Percentiles rank a stretch among this genome's conserved stretches.
These are phyloP conservation scores for Musa acuminata DNA, from an alignment of 176 grass and related monocot species.

Conservation along the genomic window DNA sequence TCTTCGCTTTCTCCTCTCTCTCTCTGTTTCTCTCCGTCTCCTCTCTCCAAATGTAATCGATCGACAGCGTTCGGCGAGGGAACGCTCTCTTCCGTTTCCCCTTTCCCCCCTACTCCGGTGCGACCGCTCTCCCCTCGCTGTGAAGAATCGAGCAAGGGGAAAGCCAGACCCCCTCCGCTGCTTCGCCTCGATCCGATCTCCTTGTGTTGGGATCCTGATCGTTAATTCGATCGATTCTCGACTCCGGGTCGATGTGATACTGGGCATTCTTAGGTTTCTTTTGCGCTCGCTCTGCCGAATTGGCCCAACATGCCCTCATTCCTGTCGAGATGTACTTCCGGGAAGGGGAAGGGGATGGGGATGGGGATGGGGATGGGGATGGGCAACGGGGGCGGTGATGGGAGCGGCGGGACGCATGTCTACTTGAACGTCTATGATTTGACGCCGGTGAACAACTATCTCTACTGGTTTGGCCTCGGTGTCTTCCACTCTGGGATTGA, in stretches of 20 bases:
- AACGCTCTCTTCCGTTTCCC: neutral
- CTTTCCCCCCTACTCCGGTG: neutral
- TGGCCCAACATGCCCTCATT: neutral
- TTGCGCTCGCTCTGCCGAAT: neutral
- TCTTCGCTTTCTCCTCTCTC: too few species aligned
- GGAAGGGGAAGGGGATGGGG: neutral
- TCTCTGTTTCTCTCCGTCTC: too few species aligned
- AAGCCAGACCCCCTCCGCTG: neutral
- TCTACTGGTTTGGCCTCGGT: slow-evolving; percentile 93
- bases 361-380: neutral
- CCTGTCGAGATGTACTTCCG: neutral
- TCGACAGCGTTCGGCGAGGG: neutral
- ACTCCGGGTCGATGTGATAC: neutral
- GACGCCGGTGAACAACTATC: slow-evolving; percentile 73
- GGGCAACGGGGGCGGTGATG: neutral
- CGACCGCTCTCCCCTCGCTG: neutral
- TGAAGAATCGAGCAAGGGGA: neutral
- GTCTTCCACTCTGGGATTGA: slow-evolving; percentile 91
- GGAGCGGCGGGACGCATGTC: slow-evolving; percentile 6
- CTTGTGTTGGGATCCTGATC: neutral
- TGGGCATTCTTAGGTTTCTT: slow-evolving; percentile 1
- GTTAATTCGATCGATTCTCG: neutral
- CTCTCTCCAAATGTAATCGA: neutral
- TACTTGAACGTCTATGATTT: slow-evolving; percentile 97
- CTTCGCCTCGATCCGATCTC: too few species aligned